These are phyloP conservation scores for Sarcodon sp. DNA, from an alignment of 768 basidiomycete species.

Conservation along the genomic window DNA sequence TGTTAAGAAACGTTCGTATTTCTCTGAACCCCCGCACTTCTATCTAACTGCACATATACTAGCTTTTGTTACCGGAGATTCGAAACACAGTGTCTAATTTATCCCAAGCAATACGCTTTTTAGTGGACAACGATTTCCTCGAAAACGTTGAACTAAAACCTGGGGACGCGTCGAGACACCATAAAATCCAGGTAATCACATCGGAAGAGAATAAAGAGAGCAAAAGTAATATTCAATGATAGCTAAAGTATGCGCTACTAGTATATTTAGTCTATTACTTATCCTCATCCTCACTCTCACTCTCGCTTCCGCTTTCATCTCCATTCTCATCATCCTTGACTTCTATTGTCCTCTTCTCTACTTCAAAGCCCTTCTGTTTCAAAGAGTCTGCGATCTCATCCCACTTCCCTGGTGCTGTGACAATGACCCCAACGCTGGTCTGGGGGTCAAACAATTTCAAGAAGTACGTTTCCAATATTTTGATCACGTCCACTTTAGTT, in stretches of 20 bases:
- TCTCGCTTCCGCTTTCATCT: constrained; percentile 20
- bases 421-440: constrained; percentile 68
- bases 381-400: constrained; percentile 59
- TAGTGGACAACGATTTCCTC: constrained; percentile 85
- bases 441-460: constrained; percentile 73
- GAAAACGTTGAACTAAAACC: constrained; percentile 66
- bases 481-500: constrained; percentile 65
- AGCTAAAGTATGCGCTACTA: background rate
- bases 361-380: constrained; percentile 57
- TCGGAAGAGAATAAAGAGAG: background rate
- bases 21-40: background rate
- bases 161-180: constrained; percentile 46
- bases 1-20: constrained; percentile 65
- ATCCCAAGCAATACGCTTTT: constrained; percentile 83
- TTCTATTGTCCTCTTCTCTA: constrained; percentile 60
- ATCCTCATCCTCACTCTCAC: constrained; percentile 18
- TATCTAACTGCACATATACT: constrained; percentile 4
- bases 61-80: constrained; percentile 81
- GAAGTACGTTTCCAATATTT: constrained; percentile 59
- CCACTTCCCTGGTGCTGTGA: constrained; percentile 72
- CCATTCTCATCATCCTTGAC: constrained; percentile 38
- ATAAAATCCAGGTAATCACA: constrained; percentile 47
- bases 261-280: constrained; percentile 2
- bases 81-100: constrained; percentile 82
- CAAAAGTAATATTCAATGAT: background rate